Evolutionary conservation across 345 rosid genomes (phyloP).

Genomic region (Hibiscus mutabilis): DNA sequence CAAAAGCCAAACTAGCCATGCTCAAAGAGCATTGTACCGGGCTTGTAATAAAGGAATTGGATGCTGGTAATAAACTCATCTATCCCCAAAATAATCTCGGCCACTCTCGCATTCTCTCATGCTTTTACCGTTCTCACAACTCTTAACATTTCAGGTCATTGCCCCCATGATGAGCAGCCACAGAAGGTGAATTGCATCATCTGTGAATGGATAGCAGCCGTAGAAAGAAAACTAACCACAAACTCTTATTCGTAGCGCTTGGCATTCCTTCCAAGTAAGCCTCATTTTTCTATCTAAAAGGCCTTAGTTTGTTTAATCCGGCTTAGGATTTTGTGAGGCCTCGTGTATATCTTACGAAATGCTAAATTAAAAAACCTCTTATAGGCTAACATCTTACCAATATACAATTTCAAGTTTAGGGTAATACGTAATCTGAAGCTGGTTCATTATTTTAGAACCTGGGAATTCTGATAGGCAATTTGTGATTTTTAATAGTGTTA

Average conservation of each 20-base stretch:
- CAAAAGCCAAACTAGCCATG: constrained; percentile 56
- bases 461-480: too few species aligned
- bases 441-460: too few species aligned
- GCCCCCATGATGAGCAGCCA: constrained; percentile 83
- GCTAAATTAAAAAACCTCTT: background rate
- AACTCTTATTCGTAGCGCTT: constrained; percentile 14
- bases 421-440: too few species aligned
- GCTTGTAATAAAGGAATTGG: constrained; percentile 40
- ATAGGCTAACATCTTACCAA: background rate
- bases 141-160: constrained; percentile 45
- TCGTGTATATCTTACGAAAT: background rate
- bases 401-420: too few species aligned
- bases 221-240: constrained; percentile 20
- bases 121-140: background rate
- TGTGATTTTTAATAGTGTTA: too few species aligned
- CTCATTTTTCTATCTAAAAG: background rate
- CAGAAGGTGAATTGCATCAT: constrained; percentile 49
- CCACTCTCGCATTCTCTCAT: background rate
- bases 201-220: constrained; percentile 43
- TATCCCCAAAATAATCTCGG: background rate
- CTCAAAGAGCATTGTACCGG: constrained; percentile 48
- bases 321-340: background rate
- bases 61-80: constrained; percentile 46
- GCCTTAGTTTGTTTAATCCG: background rate
- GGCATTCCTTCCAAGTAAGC: background rate